Evolutionary conservation across 2,329 filamentous ascomycete genomes (phyloP), one percentile per base, ranked within the genome.

Genomic region (Cryoendolithus antarcticus): DNA sequence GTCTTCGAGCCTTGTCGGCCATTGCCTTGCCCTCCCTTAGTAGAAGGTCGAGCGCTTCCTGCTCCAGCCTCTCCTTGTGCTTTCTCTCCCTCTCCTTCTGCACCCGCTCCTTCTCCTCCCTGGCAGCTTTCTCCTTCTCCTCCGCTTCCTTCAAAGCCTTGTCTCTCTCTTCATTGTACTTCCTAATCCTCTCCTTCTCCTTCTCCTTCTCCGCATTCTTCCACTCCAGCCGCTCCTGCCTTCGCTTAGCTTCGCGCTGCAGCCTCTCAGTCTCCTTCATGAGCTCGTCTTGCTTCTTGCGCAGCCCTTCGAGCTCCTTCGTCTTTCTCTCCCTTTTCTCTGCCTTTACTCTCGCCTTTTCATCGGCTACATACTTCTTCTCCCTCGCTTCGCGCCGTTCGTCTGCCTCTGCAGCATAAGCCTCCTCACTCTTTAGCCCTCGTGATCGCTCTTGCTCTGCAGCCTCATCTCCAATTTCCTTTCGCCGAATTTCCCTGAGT

Each of bases 401-500:
- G 6, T 74, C 70, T 2, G 78, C 79, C 43, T 85, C 81, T 35
- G 70, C 70, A 1, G 74, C 77, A 57, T 86, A 89, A 35, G 81
- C 77, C 40, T 79, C 74, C 48, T 89, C 82, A 1, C 77, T 82
- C 58, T 83, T 86, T 35, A 73, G 66, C n/a, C 83, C 83, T 38
- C 72, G 74, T 6, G 63, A 48, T 31, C 74, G 65, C 56, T 89
- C 83, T 12, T 74, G 71, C 21, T 70, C 70, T 3, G 82, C 82
- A 2, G 70, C 74, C 40, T 82, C 80, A 32, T 74, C 69, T 19
- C 83, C 83, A 45, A 88, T 73, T 42, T 86, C 80, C 9, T 69
- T 67, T 11, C 70, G 67, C 13, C 83, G 71, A 35, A 83, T 71
- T 47, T 79, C 74, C 44, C 83, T 75, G 53, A 89, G 76, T 36